These are phyloP conservation scores for Datisca glomerata DNA, from an alignment of 306 rosid species.

Conservation along the genomic window DNA sequence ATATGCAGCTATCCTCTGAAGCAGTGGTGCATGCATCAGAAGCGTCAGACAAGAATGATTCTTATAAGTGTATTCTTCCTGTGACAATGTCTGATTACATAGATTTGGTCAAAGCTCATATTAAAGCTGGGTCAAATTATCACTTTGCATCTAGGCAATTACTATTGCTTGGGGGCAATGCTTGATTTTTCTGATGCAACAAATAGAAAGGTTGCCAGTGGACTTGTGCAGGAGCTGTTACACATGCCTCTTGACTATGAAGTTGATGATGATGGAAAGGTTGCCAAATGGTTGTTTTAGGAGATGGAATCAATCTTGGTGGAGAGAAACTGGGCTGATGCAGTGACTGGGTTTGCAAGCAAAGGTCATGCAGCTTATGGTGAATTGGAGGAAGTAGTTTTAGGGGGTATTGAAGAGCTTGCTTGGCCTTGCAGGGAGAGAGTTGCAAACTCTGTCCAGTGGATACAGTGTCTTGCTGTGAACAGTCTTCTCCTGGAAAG, in stretches of 20 bases:
- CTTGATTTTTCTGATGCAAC: constrained; percentile 82
- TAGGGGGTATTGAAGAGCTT: constrained; percentile 55
- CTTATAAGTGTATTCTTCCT: constrained; percentile 74
- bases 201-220: constrained; percentile 66
- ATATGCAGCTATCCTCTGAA: too few relatives aligned
- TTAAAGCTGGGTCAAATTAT: constrained; percentile 62
- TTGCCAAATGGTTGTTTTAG: constrained; percentile 64
- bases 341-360: constrained; percentile 55
- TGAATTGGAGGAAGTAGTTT: constrained; percentile 77
- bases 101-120: constrained; percentile 72
- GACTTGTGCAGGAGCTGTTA: constrained; percentile 72
- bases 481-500: constrained; percentile 66
- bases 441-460: constrained; percentile 70
- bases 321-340: constrained; percentile 95
- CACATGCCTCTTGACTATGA: constrained; percentile 76
- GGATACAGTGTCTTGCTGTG: constrained; percentile 89
- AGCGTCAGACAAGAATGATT: constrained; percentile 84
- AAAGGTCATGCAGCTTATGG: constrained; percentile 77
- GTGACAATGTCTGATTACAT: constrained; percentile 64
- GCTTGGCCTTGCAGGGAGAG: constrained; percentile 90
- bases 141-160: constrained; percentile 81
- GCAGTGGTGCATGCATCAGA: constrained; percentile 93
- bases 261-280: constrained; percentile 68
- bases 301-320: constrained; percentile 90
- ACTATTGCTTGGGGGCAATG: constrained; percentile 76